Conservation (phyloP, 495 filamentous ascomycete genomes). For the Aspergillus mulundensis region DNA sequence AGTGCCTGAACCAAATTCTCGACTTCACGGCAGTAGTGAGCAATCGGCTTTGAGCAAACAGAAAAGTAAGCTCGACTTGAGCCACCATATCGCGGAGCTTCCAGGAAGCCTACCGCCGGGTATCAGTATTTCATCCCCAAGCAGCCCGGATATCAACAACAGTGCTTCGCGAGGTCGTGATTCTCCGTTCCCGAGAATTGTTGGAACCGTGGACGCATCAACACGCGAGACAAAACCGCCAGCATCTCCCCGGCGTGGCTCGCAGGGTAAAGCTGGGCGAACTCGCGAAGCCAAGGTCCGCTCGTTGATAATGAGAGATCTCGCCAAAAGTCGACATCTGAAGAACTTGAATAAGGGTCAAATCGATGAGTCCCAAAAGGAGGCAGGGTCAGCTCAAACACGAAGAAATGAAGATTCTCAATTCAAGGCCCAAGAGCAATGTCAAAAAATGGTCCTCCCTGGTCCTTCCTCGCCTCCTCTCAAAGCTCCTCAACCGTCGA, state of each 20-base stretch:
- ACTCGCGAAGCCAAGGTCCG: constrained; percentile 25
- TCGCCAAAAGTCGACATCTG: constrained; percentile 18
- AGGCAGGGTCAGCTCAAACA: not conserved
- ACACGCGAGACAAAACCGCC: not conserved
- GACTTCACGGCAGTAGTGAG: not conserved
- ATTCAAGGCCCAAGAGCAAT: not conserved
- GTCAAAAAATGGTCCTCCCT: constrained; percentile 24
- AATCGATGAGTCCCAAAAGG: not conserved
- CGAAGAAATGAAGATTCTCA: not conserved
- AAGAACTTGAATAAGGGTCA: constrained; percentile 6
- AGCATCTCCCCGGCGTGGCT: not conserved
- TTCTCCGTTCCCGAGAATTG: not conserved
- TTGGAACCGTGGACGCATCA: constrained; percentile 1
- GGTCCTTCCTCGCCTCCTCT: constrained; percentile 33
- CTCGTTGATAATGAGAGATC: constrained; percentile 24
- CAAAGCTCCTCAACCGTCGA: constrained; percentile 25
- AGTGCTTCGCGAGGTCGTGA: not conserved
- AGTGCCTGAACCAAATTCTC: constrained; percentile 21
- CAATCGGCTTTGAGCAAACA: not conserved
- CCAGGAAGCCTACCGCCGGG: not conserved
- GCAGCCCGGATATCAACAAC: not conserved
- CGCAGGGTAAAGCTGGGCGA: constrained; percentile 11
- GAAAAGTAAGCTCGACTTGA: not conserved
- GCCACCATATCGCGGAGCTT: not conserved
- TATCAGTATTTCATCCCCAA: not conserved